Evolutionary conservation across 495 filamentous ascomycete species (phyloP), one percentile per base, ranked within the genome.

Genomic region (Cercophora newfieldiana): DNA sequence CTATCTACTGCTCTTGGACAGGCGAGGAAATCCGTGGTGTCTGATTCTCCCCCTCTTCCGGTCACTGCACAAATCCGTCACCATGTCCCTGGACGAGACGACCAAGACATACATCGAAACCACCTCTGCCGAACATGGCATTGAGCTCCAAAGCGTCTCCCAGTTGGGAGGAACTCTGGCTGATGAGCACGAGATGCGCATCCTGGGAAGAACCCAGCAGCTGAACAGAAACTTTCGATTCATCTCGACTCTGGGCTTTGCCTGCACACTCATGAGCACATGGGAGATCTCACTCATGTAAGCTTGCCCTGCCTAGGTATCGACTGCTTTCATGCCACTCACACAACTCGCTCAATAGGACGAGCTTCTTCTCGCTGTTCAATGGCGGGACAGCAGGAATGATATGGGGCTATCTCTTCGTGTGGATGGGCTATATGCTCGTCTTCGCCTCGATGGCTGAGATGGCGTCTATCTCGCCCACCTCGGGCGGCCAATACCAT

Each of bases 241-340:
- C 33, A 70, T 81, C 12, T 80, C 82, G 0, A 81, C 81, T 12
- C 64, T 83, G 7, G 79, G 80, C 8, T 83, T 83, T 65, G 78
- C 80, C 22, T 81, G 79, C 12, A 82, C 80, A 3, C 67, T 85
- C 22, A 81, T 83, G 73, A 78, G 79, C n/a, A 81, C 79, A 22
- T 85, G 82, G 81, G 81, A 85, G 61, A 80, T 77, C 26, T 75
- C 81, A 29, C 56, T 74, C 37, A 64, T 66, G 67, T 67, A 33
- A 22, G 65, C 49, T 7, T 24, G 31, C 57, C 24, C 7, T 22
- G 12, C 19, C 22, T 8, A 57, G 16, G 7, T 25, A 26, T 28
- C 49, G 22, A 8, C 54, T 28, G 25, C 6, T 25, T 30, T 12
- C 7, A 7, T 24, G 2, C 37, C 37, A 8, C 50, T 53, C n/a